Evolutionary conservation across 257 asterid genomes (phyloP).

Genomic region (Solanum neorickii): DNA sequence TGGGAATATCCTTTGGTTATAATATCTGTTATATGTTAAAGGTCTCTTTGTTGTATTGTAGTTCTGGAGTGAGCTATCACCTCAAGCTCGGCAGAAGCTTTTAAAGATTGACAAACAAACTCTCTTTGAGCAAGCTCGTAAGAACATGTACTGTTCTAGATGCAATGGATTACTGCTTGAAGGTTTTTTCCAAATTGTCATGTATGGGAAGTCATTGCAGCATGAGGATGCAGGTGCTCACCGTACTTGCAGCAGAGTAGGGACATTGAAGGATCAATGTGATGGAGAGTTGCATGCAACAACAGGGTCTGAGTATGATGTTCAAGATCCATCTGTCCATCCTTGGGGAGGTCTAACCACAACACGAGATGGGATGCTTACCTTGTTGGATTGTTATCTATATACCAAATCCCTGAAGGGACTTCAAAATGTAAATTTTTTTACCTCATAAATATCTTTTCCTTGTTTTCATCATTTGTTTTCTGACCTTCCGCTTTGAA

Average conservation of each 20-base stretch:
- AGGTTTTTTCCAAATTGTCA: constrained; percentile 81
- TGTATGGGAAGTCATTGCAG: constrained; percentile 82
- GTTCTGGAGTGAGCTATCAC: constrained; percentile 89
- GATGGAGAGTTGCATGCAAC: constrained; percentile 26
- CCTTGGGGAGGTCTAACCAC: constrained; percentile 97
- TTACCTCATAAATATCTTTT: neutral
- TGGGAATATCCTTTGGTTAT: neutral
- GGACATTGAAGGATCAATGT: constrained; percentile 27
- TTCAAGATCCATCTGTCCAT: constrained; percentile 82
- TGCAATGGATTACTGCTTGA: constrained; percentile 96
- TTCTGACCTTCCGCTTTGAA: constrained; percentile 10
- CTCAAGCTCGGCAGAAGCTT: constrained; percentile 67
- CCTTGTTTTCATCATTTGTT: neutral
- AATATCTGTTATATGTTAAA: neutral
- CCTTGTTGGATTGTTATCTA: constrained; percentile 79
- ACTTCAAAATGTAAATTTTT: constrained; percentile 66
- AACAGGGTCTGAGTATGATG: constrained; percentile 50
- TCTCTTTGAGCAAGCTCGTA: constrained; percentile 91
- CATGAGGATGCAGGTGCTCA: constrained; percentile 46
- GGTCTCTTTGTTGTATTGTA: constrained; percentile 24
- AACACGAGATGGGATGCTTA: constrained; percentile 71
- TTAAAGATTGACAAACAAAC: constrained; percentile 82
- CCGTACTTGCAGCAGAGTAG: constrained; percentile 18
- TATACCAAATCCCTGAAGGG: constrained; percentile 66
- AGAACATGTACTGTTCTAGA: constrained; percentile 95